Percentiles rank a stretch among this genome's conserved stretches.
These are phyloP conservation scores for Lachnellula hyalina DNA, from an alignment of 2,329 filamentous ascomycete species.

Conservation along the genomic window DNA sequence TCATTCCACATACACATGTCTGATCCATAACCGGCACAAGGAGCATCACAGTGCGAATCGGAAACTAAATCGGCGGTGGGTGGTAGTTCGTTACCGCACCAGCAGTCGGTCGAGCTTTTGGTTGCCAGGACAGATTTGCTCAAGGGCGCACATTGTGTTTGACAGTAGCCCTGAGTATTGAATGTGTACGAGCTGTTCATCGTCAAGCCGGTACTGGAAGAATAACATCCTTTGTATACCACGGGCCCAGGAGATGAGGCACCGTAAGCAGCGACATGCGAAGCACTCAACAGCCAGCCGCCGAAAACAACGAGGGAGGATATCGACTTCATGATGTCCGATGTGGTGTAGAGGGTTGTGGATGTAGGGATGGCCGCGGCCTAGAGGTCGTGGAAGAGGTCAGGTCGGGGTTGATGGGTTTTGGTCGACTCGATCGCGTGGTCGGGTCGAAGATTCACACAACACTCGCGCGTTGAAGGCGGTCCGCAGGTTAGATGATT, in stretches of 20 bases:
- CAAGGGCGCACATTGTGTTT: constrained; percentile 16
- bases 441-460: constrained; percentile 5
- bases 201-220: constrained; percentile 20
- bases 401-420: constrained; percentile 3
- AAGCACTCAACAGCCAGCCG: constrained; percentile 13
- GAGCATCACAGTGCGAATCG: constrained; percentile 18
- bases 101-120: constrained; percentile 24
- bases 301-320: constrained; percentile 15
- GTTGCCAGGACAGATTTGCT: constrained; percentile 22
- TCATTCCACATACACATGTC: constrained; percentile 21
- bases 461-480: neutral
- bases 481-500: neutral
- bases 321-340: constrained; percentile 18
- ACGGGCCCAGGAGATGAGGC: constrained; percentile 7
- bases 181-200: constrained; percentile 23
- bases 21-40: constrained; percentile 28
- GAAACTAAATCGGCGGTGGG: constrained; percentile 15
- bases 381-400: constrained; percentile 11
- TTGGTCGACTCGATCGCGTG: constrained; percentile 7
- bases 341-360: neutral
- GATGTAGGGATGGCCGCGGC: constrained; percentile 12
- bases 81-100: constrained; percentile 28
- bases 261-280: constrained; percentile 10
- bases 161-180: constrained; percentile 27
- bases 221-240: constrained; percentile 25